Base-by-base conservation (phyloP, 1,139 yeast genomes). In the Cylindricascospora bacillispora region DNA sequence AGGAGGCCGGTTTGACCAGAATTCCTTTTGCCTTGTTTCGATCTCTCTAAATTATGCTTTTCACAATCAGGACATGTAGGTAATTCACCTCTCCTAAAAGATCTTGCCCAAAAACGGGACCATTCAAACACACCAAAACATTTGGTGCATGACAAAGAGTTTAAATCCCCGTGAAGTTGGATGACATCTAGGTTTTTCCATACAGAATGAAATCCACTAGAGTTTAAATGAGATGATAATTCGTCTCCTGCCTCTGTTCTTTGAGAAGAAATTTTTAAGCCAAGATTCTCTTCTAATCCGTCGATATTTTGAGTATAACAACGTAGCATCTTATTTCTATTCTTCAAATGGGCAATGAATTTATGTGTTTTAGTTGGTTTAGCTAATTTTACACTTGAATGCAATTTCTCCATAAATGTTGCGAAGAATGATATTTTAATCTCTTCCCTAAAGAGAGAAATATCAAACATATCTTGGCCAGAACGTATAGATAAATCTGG, bases 381-480 rank as follows among this genome's bases (percentile, higher is more conserved):
- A 5, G 95, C 95, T 16, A 56, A 44, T 35, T 65, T 54, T 6
- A 82, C 74, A 33, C 73, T 71, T 20, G 64, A 48, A 43, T 86
- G 74, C 30, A 89, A 62, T 19, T 72, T 45, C 28, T 58, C 53
- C 61, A 58, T 58, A 34, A 58, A 57, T 2, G 82, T 71, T 47
- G 92, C 83, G 56, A 89, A 89, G 13, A 78, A 51, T 49, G 49
- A 40, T 13, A 56, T 65, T 9, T 89, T 70, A 22, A 65, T 55
- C 38, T 70, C 72, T 40, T 73, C 75, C 35, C 89, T 57, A 54
- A 86, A 85, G 27, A 86, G 61, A 1, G 86, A 73, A 12, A 80
- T 70, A 56, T 89, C 98, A 54, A 86, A 86, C 47, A 86, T 65
- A 40, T 89, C 98, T 47, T 82, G 83, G 4, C 98, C 97, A 41